Evolutionary conservation across 345 rosid species (phyloP).

Genomic region (Populus davidiana): DNA sequence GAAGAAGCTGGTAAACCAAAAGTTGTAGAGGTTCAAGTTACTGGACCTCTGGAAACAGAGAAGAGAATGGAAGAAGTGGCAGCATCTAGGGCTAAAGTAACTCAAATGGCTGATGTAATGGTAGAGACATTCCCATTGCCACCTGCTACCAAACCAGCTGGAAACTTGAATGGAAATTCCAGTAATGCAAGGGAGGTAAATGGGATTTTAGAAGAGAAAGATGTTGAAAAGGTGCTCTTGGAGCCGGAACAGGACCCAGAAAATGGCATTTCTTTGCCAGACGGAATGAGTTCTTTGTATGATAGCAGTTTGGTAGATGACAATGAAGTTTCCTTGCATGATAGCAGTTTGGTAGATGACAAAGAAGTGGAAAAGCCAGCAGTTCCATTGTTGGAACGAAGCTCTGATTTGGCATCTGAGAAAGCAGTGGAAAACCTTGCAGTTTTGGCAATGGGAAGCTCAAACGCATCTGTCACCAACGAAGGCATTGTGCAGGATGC

Average conservation of each 20-base stretch:
- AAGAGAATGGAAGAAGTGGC: slow-evolving; percentile 2
- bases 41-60: slow-evolving; percentile 21
- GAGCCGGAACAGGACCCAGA: slow-evolving; percentile 16
- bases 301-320: slow-evolving; percentile 5
- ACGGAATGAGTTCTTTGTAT: slow-evolving; percentile 10
- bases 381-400: slow-evolving; percentile 16
- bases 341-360: slow-evolving; percentile 22
- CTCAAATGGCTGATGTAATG: slow-evolving; percentile 33
- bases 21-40: slow-evolving; percentile 21
- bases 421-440: slow-evolving; percentile 10
- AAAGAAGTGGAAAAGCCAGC: slow-evolving; percentile 11
- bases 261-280: slow-evolving; percentile 9
- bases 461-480: slow-evolving; percentile 13
- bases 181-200: slow-evolving; percentile 8
- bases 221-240: slow-evolving; percentile 23
- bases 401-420: slow-evolving; percentile 4
- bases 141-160: slow-evolving; percentile 30
- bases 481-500: slow-evolving; percentile 14
- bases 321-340: slow-evolving; percentile 6
- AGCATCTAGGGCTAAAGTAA: slow-evolving; percentile 14
- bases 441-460: slow-evolving; percentile 28
- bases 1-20: slow-evolving; percentile 26
- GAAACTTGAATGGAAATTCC: slow-evolving; percentile 23
- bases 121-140: slow-evolving; percentile 55
- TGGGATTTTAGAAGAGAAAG: slow-evolving; percentile 19